These are phyloP conservation scores for Penicillium paneum DNA, from an alignment of 2,329 filamentous ascomycete species.

Conservation along the genomic window DNA sequence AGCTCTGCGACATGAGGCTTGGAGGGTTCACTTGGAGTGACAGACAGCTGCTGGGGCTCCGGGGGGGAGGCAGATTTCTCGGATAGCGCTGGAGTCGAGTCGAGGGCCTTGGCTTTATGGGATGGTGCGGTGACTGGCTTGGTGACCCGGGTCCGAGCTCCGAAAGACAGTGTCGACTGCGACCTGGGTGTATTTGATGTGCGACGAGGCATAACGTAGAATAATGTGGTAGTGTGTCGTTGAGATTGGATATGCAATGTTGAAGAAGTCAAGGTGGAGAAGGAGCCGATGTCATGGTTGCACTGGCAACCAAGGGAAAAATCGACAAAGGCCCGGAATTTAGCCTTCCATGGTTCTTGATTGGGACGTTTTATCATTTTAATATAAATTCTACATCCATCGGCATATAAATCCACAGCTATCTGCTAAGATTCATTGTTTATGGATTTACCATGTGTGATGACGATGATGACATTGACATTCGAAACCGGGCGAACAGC, in stretches of 20 bases:
- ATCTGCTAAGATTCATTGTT: not conserved
- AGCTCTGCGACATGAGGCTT: conserved; percentile 36
- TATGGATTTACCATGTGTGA: not conserved
- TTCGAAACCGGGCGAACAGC: not conserved
- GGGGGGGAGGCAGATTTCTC: conserved; percentile 22
- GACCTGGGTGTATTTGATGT: conserved; percentile 37
- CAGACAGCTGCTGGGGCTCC: conserved; percentile 28
- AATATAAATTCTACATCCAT: not conserved
- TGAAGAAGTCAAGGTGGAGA: conserved; percentile 5
- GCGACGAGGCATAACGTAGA: conserved; percentile 43
- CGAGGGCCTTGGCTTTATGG: conserved; percentile 33
- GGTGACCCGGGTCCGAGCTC: conserved; percentile 56
- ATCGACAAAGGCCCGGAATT: not conserved
- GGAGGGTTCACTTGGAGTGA: conserved; percentile 25
- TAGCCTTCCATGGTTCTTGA: not conserved
- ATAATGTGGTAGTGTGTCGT: not conserved
- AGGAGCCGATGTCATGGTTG: conserved; percentile 4
- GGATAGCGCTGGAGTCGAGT: conserved; percentile 37
- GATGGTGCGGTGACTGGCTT: conserved; percentile 49
- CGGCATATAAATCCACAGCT: not conserved
- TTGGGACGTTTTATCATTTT: not conserved
- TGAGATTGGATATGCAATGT: not conserved
- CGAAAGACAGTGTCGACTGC: conserved; percentile 63
- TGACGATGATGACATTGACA: conserved; percentile 9
- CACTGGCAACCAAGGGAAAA: conserved; percentile 6